Evolutionary conservation across 768 basidiomycete species (phyloP).

Genomic region (Phanerodontia chrysosporium): DNA sequence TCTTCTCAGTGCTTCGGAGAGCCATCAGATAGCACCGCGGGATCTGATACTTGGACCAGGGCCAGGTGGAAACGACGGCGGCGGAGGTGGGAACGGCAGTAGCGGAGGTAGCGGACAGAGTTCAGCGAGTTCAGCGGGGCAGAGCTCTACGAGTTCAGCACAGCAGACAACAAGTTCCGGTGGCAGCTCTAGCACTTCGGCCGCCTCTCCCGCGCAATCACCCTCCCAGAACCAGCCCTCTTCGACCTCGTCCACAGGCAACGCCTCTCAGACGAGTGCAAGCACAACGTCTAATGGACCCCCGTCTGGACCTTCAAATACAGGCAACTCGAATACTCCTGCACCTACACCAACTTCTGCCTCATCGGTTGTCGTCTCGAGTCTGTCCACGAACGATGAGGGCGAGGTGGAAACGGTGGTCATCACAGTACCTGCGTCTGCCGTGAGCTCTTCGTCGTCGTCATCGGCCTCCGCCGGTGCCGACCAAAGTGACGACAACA

Average conservation of each 20-base stretch:
- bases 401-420: conserved; percentile 2
- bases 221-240: not conserved
- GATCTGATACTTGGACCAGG: not conserved
- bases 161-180: conserved; percentile 18
- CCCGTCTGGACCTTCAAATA: not conserved
- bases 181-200: conserved; percentile 15
- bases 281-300: not conserved
- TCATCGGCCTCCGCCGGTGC: conserved; percentile 23
- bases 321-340: too few species aligned
- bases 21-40: conserved; percentile 1
- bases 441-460: conserved; percentile 21
- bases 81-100: not conserved
- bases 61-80: not conserved
- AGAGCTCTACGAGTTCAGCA: not conserved
- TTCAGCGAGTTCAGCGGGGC: not conserved
- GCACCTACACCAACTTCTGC: too few species aligned
- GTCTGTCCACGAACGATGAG: not conserved
- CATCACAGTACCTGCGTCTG: conserved; percentile 1
- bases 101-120: too few species aligned
- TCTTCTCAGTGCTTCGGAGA: conserved; percentile 7
- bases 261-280: not conserved
- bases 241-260: conserved; percentile 1
- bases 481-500: conserved; percentile 17
- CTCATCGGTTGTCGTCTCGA: too few species aligned
- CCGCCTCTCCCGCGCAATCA: conserved; percentile 7